Evolutionary conservation across 2,329 filamentous ascomycete genomes (phyloP), one percentile per base, ranked within the genome.

Genomic region (Xylaria sp.): DNA sequence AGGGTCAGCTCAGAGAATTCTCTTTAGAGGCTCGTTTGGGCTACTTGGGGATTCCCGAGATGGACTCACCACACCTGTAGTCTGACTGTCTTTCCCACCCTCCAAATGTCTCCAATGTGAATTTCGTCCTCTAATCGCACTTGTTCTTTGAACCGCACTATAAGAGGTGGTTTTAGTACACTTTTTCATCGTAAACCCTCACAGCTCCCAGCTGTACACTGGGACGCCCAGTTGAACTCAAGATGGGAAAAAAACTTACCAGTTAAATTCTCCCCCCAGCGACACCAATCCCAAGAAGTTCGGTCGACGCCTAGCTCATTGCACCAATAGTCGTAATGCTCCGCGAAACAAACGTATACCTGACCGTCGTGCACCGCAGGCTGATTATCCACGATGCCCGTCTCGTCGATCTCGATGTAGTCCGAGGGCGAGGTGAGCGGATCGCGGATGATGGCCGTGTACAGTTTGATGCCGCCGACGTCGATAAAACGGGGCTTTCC

Each of bases 281-380:
- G 70, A 47, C 69, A 72, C 66, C 65, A 71, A 31, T 55, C 61
- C 69, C 67, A 71, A 21, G 63, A 47, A 3, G 49, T 40, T 23
- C 62, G 61, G 17, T 69, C 65, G 21, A 70, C 59, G 19, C 63
- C 65, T 11, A 71, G 62, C 46, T 71, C 45, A 8, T 59, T 19
- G 28, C 64, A 67, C 70, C 70, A 72, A 40, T 71, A 64, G 46
- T 71, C 70, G 53, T 72, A 72, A 42, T 71, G 63, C 57, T 72
- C 69, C 12, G 65, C 67, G 17, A 71, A 70, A 55, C 66, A 67
- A 9, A 66, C 59, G 35, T 70, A 71, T 14, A 72, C 67, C 1
- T 67, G 69, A 2, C 70, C 69, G 35, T 71, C 69, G 49, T 71
- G 69, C n/a, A 66, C 67, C 12, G 69, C 69, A 15, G 66, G 60